These are phyloP conservation scores for Cadophora luteo-olivacea DNA, from an alignment of 2,329 filamentous ascomycete genomes.

Conservation along the genomic window DNA sequence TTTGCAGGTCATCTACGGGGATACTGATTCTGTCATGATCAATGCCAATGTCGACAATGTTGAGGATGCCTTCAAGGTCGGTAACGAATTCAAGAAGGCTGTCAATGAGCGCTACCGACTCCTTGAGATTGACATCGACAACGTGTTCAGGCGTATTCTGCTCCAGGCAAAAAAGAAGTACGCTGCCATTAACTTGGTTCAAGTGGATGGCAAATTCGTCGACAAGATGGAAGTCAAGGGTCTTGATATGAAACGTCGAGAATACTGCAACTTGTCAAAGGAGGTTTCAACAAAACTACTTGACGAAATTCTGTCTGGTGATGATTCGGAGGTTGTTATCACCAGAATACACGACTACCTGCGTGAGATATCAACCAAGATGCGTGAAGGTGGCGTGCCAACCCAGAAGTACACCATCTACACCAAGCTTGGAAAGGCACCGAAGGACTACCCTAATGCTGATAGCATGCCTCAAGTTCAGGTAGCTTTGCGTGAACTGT, in stretches of 20 bases:
- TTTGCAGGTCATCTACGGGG: constrained; percentile 96
- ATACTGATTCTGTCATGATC: constrained; percentile 99
- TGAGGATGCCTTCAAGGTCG: constrained; percentile 87
- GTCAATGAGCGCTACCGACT: constrained; percentile 94
- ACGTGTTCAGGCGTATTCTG: constrained; percentile 90
- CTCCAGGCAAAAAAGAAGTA: constrained; percentile 99
- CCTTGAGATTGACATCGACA: constrained; percentile 97
- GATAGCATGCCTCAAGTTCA: constrained; percentile 97
- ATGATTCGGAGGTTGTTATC: constrained; percentile 87
- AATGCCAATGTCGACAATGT: constrained; percentile 97
- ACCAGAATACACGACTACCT: constrained; percentile 94
- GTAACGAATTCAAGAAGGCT: constrained; percentile 90
- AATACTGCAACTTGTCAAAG: constrained; percentile 95
- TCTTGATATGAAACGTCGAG: constrained; percentile 95
- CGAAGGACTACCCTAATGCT: constrained; percentile 91
- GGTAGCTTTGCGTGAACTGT: constrained; percentile 87
- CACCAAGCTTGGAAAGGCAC: constrained; percentile 94
- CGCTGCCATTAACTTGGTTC: constrained; percentile 91
- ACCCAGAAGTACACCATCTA: constrained; percentile 94
- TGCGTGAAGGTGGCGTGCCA: constrained; percentile 80
- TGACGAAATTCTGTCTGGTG: constrained; percentile 93
- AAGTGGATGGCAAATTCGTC: constrained; percentile 85
- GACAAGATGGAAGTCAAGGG: constrained; percentile 98
- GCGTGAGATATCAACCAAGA: constrained; percentile 80
- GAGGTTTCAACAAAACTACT: constrained; percentile 89